phyloP scores from a whole-genome alignment of 2,329 filamentous ascomycete species.

The Colletotrichum karsti region DNA sequence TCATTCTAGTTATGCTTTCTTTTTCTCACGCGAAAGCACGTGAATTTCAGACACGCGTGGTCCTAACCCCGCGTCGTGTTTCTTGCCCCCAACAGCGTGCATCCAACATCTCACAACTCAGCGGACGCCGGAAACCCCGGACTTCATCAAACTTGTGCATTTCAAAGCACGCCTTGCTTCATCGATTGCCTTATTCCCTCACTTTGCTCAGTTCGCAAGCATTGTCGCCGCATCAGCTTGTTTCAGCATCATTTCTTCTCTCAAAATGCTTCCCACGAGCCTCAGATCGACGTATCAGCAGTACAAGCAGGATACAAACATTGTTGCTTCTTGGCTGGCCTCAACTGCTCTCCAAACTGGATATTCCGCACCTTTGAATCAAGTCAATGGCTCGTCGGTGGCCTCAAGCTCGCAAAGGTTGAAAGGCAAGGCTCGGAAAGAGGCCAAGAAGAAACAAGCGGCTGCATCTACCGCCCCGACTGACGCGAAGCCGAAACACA shows the following conservation, averaged over 20 bases:
- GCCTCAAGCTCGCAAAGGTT: slow-evolving; percentile 14
- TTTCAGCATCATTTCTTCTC: background rate
- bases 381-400: background rate
- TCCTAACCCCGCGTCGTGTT: no score
- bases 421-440: slow-evolving; percentile 38
- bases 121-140: no score
- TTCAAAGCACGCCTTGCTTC: no score
- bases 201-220: background rate
- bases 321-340: slow-evolving; percentile 50
- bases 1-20: no score
- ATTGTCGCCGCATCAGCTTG: background rate
- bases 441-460: background rate
- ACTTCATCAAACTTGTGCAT: no score
- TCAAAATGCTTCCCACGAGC: slow-evolving; percentile 31
- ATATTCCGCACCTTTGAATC: slow-evolving; percentile 35
- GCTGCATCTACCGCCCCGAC: background rate
- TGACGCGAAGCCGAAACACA: slow-evolving; percentile 35
- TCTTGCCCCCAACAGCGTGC: no score
- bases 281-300: slow-evolving; percentile 43
- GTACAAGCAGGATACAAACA: slow-evolving; percentile 51
- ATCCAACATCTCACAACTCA: no score
- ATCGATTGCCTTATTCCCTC: no score
- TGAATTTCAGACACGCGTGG: no score
- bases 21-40: no score
- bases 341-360: slow-evolving; percentile 46